Evolutionary conservation across 163 green algal genomes (phyloP).

Genomic region (Coccomyxa subellipsoidea): DNA sequence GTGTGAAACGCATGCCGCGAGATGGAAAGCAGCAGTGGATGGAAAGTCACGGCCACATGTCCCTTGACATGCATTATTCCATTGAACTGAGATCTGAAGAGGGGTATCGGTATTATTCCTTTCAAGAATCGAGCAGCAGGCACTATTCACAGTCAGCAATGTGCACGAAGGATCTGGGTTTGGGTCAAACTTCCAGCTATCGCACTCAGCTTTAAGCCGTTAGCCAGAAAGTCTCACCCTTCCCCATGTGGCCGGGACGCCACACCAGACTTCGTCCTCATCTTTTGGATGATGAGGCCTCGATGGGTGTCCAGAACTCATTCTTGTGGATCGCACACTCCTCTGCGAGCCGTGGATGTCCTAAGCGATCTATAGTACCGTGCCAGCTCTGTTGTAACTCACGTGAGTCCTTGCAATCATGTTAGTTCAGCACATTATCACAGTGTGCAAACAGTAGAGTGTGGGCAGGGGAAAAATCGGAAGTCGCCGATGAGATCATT

Average conservation of each 20-base stretch:
- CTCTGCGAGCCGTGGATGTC: too few species aligned
- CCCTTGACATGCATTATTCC: not conserved
- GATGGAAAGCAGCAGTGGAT: not conserved
- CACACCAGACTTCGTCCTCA: not conserved
- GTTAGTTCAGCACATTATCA: too few species aligned
- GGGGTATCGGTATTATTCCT: too few species aligned
- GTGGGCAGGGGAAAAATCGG: not conserved
- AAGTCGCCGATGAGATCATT: not conserved
- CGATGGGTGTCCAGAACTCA: not conserved
- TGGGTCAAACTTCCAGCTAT: not conserved
- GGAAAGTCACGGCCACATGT: not conserved
- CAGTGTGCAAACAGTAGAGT: too few species aligned
- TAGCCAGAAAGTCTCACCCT: not conserved
- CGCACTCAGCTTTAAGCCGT: not conserved
- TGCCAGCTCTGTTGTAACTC: too few species aligned
- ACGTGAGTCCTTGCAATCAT: too few species aligned
- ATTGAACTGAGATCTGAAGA: not conserved
- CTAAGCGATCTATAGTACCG: too few species aligned
- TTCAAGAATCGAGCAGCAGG: too few species aligned
- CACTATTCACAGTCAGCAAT: not conserved
- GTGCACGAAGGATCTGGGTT: not conserved
- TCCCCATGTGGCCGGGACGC: not conserved
- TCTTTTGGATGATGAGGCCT: not conserved
- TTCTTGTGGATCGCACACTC: not conserved
- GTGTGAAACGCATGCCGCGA: not conserved